Conservation (phyloP, 352 stramenopile species). For the Ophiocytium majus region DNA sequence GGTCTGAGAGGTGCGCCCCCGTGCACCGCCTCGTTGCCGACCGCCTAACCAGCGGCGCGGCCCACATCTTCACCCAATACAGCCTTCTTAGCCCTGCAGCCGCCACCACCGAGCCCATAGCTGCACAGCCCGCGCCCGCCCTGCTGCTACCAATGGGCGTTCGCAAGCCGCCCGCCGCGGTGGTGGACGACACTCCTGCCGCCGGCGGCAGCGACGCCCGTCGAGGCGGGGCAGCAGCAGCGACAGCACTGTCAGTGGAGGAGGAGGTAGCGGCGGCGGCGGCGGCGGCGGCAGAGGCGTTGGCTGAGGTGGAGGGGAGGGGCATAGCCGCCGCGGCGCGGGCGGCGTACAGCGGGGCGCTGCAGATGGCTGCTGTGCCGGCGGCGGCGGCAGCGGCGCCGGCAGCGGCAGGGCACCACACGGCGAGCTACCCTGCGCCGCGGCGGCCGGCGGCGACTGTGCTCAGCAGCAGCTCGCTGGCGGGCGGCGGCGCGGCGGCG, state of each 20-base stretch:
- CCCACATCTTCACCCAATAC: background rate
- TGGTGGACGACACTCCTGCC: background rate
- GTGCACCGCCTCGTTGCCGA: background rate
- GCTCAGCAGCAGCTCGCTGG: background rate
- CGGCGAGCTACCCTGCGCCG: background rate
- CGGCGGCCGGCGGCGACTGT: background rate
- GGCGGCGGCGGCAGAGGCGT: too few species aligned
- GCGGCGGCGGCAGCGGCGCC: too few species aligned
- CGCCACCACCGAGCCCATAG: too few species aligned
- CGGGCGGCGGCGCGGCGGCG: too few species aligned
- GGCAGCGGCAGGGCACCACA: background rate
- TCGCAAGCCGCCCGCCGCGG: too few species aligned
- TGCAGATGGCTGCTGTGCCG: background rate
- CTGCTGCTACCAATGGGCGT: background rate
- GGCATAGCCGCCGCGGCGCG: background rate
- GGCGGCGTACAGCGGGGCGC: background rate
- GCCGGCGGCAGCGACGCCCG: too few species aligned
- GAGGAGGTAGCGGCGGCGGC: too few species aligned
- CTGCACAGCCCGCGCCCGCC: background rate
- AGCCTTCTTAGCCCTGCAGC: background rate
- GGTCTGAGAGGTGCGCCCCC: background rate
- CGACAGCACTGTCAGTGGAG: background rate
- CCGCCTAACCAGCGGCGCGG: too few species aligned
- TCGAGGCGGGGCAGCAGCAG: background rate
- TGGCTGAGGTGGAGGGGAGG: background rate